Conservation (phyloP, 805 yeast species). For the Kurtzmaniella cleridarum region DNA sequence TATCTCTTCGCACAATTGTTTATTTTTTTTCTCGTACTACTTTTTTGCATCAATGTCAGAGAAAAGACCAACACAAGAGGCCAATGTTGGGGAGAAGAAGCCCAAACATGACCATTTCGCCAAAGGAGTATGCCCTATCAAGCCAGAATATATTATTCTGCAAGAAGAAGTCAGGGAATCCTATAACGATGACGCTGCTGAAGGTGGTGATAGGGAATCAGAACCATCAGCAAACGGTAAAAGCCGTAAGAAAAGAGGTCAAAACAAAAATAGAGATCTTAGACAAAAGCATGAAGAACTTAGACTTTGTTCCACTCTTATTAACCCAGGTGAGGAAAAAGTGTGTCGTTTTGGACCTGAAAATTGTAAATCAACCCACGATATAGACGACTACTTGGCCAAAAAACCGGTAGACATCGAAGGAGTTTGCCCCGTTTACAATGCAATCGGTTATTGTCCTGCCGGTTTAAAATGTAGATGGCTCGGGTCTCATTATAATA, state of each 20-base stretch:
- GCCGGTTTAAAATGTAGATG: constrained; percentile 91
- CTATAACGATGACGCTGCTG: constrained; percentile 41
- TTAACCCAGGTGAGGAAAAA: constrained; percentile 46
- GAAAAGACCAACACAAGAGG: constrained; percentile 10
- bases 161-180: constrained; percentile 40
- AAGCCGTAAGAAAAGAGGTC: constrained; percentile 60
- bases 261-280: constrained; percentile 76
- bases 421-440: constrained; percentile 80
- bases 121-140: constrained; percentile 73
- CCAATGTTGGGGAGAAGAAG: constrained; percentile 18
- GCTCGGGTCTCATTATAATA: constrained; percentile 64
- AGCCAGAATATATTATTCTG: constrained; percentile 58
- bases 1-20: too few species aligned
- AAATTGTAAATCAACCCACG: constrained; percentile 73
- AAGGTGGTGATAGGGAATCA: constrained; percentile 33
- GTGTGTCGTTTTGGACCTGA: constrained; percentile 64
- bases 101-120: constrained; percentile 18
- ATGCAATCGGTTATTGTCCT: constrained; percentile 84
- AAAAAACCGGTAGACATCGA: constrained; percentile 67
- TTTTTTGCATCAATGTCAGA: constrained; percentile 5
- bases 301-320: constrained; percentile 58
- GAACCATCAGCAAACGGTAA: constrained; percentile 30
- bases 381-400: constrained; percentile 56
- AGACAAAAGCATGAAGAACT: constrained; percentile 60
- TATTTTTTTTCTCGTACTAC: too few species aligned